phyloP scores from a whole-genome alignment of 1,139 yeast genomes.

The Hansenula lynferdii region DNA sequence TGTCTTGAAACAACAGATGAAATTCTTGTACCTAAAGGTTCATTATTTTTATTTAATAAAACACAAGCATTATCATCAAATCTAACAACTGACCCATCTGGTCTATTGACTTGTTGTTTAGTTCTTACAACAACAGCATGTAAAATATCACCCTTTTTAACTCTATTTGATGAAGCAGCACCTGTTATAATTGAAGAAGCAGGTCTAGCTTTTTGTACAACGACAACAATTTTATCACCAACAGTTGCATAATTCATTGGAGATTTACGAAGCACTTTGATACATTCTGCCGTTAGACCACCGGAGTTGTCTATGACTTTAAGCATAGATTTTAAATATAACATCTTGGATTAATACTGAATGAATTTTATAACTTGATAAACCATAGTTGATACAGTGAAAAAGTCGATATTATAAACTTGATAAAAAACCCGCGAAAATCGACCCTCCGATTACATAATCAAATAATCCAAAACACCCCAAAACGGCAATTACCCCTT shows the following conservation, averaged over 20 bases:
- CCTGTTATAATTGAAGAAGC: conserved; percentile 57
- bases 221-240: conserved; percentile 93
- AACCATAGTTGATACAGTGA: neutral
- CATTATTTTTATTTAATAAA: conserved; percentile 79
- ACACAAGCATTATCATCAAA: conserved; percentile 99
- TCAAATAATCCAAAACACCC: neutral
- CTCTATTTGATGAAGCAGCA: conserved; percentile 70
- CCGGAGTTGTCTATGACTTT: conserved; percentile 95
- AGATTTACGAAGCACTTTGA: conserved; percentile 86
- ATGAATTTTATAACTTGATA: neutral
- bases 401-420: too few relatives aligned
- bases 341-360: conserved; percentile 39
- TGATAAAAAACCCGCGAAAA: neutral
- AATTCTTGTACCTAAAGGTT: conserved; percentile 94
- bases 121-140: conserved; percentile 96
- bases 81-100: conserved; percentile 81
- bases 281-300: conserved; percentile 92
- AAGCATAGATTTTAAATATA: conserved; percentile 80
- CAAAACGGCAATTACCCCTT: neutral
- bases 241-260: conserved; percentile 80
- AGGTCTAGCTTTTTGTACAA: conserved; percentile 88
- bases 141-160: conserved; percentile 91
- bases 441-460: neutral
- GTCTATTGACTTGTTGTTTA: conserved; percentile 76
- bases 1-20: conserved; percentile 91